Base-by-base conservation (phyloP, 1,139 yeast species). In the Nakaseomyces delphensis region DNA sequence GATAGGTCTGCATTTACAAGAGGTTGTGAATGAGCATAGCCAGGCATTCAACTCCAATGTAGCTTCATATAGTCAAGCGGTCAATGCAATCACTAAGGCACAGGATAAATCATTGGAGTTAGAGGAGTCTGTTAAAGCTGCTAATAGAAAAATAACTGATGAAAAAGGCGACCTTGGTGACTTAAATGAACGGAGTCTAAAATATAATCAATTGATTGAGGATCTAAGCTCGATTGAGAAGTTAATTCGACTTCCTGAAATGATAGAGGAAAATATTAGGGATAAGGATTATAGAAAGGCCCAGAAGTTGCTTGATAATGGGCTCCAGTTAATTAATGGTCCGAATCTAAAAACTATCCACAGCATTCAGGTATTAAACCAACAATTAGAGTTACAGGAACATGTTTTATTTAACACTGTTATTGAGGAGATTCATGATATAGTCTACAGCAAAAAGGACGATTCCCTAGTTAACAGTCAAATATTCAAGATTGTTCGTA, bases 41-140 rank as follows among this genome's bases (percentile, higher is more conserved):
- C 93, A 85, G 59, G 79, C 85, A 2, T 89, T 89, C 65, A 87
- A 85, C 59, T 79, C 79, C 49, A 79, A 87, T 47, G 76, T 85
- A 43, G 93, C 93, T 1, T 79, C 87, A 0, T 85, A 83, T 57
- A 77, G 84, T 46, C 67, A 70, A 13, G 73, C 75, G 52, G 70
- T 85, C 27, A 51, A 60, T 7, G 50, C 54, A 3, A 53, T 60
- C 10, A 53, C 59, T n/a, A 54, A 56, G 35, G 55, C 63, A 4
- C 60, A 54, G 41, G 62, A 51, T 13, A 55, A 42, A 33, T 51
- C 60, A 4, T 47, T 54, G n/a, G 48, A 51, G 6, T 48, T 63
- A 13, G 55, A 56, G 30, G 52, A 51, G 13, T 51, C 51, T 13
- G 47, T 61, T 9, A 71, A 65, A 31, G 57, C 64, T 2, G 70